Base-by-base conservation (phyloP, 768 basidiomycete genomes). In the Rhodotorula taiwanensis region DNA sequence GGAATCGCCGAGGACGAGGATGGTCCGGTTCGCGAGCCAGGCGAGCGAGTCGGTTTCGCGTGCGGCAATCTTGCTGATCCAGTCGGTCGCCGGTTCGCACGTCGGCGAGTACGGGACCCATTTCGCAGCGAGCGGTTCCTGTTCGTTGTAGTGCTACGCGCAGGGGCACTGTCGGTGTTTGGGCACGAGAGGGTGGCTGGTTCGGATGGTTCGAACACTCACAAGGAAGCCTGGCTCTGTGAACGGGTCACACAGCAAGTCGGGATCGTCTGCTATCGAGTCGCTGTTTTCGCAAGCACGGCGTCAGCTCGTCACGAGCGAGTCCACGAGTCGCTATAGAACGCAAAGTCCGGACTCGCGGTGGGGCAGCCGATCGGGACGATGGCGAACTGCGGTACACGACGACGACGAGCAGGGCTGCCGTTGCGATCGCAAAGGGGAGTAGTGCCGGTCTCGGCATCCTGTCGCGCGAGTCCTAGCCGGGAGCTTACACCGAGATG, bases 1-100 rank as follows among this genome's bases (percentile, higher is more conserved):
- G 21, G 58, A 61, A 60, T 72, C 72, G 39, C 72, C 72, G 16
- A 72, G 59, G 56, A 72, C 47, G 27, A 72, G 67, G 55, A 72
- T 65, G 27, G 72, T 71, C 33, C 64, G 65, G 52, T 71, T 64
- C 25, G 44, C 48, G 51, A 71, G 64, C 55, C 62, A 69, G 4
- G 55, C 31, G 28, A 66, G 58, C n/a, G 36, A 8, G 23, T 48
- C 33, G 31, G 52, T 18, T 51, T 71, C 61, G 5, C 30, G 70
- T 21, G 20, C 25, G 10, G n/a, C 33, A 44, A 71, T 50, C 36
- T 41, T 27, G 18, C 55, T 5, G 50, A 69, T 41, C 58, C 64
- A 71, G 58, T 71, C 70, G 47, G 70, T 67, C 2, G 67, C 60
- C 21, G 70, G 64, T n/a, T 68, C 66, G 64, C 70, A 68, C 4